Evolutionary conservation across 1,139 yeast species (phyloP).

Genomic region (Arxiozyma slooffiae): DNA sequence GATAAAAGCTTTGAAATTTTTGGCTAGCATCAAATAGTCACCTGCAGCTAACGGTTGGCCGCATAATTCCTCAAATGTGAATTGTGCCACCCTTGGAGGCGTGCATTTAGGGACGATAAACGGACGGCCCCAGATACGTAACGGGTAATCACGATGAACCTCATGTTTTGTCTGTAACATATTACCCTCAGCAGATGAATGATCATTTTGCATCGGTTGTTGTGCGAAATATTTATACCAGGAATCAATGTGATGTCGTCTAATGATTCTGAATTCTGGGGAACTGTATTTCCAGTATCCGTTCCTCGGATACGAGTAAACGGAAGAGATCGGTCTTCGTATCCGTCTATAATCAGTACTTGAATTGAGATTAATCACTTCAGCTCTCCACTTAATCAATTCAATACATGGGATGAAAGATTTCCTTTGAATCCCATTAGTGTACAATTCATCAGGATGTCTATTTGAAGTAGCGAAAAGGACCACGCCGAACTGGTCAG

Average conservation of each 20-base stretch:
- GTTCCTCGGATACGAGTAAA: conserved; percentile 66
- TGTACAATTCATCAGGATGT: conserved; percentile 85
- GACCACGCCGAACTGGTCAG: conserved; percentile 68
- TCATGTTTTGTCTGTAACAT: conserved; percentile 10
- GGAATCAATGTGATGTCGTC: conserved; percentile 52
- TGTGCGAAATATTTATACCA: conserved; percentile 79
- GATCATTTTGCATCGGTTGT: conserved; percentile 33
- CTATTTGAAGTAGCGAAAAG: conserved; percentile 91
- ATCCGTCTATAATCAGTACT: conserved; percentile 90
- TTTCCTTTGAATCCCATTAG: conserved; percentile 86
- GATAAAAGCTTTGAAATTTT: conserved; percentile 65
- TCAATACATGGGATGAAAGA: conserved; percentile 88
- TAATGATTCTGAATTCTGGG: conserved; percentile 41
- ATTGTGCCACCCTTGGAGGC: conserved; percentile 78
- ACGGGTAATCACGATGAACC: conserved; percentile 15
- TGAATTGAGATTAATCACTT: conserved; percentile 72
- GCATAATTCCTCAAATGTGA: conserved; percentile 75
- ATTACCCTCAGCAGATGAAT: conserved; percentile 2
- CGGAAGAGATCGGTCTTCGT: conserved; percentile 72
- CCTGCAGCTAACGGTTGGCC: conserved; percentile 91
- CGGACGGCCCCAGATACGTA: conserved; percentile 77
- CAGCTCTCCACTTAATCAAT: conserved; percentile 59
- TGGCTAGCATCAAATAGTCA: conserved; percentile 77
- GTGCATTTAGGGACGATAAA: conserved; percentile 65
- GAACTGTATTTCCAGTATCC: conserved; percentile 42